phyloP scores from a whole-genome alignment of 2,329 filamentous ascomycete species.

The Daldinia sp. region DNA sequence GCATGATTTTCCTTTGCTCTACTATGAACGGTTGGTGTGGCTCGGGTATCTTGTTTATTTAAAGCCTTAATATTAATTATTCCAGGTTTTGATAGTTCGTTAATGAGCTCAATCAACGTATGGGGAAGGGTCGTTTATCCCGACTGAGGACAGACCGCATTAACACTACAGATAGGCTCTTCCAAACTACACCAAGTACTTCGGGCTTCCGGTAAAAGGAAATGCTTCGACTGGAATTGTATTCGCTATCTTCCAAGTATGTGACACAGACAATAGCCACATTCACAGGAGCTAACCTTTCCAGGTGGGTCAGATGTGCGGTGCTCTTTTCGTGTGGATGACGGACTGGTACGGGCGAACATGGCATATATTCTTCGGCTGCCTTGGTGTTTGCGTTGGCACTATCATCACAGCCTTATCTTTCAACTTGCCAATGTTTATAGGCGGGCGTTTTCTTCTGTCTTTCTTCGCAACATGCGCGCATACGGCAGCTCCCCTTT shows the following conservation, averaged over 20 bases:
- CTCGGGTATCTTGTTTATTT: background rate
- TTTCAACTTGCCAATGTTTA: constrained; percentile 55
- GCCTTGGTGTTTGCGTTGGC: constrained; percentile 58
- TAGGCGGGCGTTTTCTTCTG: constrained; percentile 59
- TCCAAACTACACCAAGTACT: constrained; percentile 53
- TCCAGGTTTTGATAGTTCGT: constrained; percentile 51
- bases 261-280: background rate
- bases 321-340: constrained; percentile 53
- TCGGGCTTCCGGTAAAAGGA: constrained; percentile 47
- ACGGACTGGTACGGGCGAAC: constrained; percentile 56
- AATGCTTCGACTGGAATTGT: constrained; percentile 54
- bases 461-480: constrained; percentile 65
- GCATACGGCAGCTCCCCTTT: constrained; percentile 64
- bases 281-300: constrained; percentile 10
- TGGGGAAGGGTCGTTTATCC: constrained; percentile 2
- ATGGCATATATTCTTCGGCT: constrained; percentile 55
- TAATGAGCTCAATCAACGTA: constrained; percentile 56
- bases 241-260: constrained; percentile 53
- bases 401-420: constrained; percentile 59
- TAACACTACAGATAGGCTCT: constrained; percentile 39
- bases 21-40: constrained; percentile 51
- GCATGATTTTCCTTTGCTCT: constrained; percentile 47
- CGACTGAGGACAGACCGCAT: background rate
- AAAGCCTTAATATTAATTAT: constrained; percentile 7
- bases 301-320: constrained; percentile 53